Evolutionary conservation across 2,329 filamentous ascomycete species (phyloP), one percentile per base, ranked within the genome.

Genomic region (Metarhizium sp.): DNA sequence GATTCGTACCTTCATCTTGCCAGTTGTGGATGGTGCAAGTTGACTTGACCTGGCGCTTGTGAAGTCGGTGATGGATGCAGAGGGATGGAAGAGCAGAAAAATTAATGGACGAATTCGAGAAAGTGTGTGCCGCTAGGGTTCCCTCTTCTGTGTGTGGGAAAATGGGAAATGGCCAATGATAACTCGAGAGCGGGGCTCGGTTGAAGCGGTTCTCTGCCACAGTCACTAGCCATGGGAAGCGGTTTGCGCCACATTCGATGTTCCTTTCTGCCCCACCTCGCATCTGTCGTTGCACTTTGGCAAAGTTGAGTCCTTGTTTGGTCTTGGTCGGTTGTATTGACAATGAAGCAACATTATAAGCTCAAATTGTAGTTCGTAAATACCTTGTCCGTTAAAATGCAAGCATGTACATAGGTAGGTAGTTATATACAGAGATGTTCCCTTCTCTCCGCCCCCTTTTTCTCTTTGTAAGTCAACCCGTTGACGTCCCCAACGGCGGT

Each of bases 1-100:
- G n/a, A 10, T 47, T 57, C 72, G 58, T 73, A 75, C 73, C 73
- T 75, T 75, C 73, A 75, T 75, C 66, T 73, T 75, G 73, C 72
- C 72, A 70, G 73, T 68, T 66, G 69, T 70, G 69, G 67, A 64
- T 72, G 71, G 70, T 73, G 68, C 71, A 73, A 73, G 69, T 68
- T 71, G 66, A 68, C 70, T 73, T 71, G 71, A 71, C 71, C 70
- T 71, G 71, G 66, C 64, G 63, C 62, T 61, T 60, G 59, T 68
- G 67, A 70, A 69, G 64, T 67, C 64, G 67, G 62, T 64, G 64
- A 61, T 65, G 64, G 63, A 63, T 64, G 58, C 61, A 61, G 29
- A 18, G 45, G 55, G 14, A 51, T 59, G 60, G 62, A 53, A 54
- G 50, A 25, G 25, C 25, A 25, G 25, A 65, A 70, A 70, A 67